A percentile compares a stretch with the other conserved stretches of the same genome.
These are phyloP conservation scores for Corniculantispora saksenae DNA, from an alignment of 2,329 filamentous ascomycete species.

Conservation along the genomic window DNA sequence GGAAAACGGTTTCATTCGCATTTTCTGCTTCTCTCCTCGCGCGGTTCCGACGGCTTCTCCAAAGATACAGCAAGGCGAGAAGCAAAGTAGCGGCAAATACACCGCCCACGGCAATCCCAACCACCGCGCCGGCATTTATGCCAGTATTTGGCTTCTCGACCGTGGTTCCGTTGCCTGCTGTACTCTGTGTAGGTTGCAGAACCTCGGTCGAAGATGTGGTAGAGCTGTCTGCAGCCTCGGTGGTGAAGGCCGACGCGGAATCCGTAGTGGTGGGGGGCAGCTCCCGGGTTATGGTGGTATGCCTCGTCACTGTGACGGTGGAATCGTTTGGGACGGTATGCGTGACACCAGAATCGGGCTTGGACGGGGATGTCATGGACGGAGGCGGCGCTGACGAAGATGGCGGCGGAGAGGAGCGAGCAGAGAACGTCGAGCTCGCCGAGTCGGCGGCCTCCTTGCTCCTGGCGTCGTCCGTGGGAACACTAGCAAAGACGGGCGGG, in stretches of 20 bases:
- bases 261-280: slow-evolving; percentile 28
- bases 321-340: slow-evolving; percentile 38
- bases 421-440: no score
- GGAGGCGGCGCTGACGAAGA: neutral
- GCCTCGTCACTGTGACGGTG: slow-evolving; percentile 36
- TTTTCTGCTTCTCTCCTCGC: neutral
- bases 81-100: slow-evolving; percentile 37
- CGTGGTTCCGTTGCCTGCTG: neutral
- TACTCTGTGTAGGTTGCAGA: neutral
- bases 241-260: slow-evolving; percentile 15
- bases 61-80: slow-evolving; percentile 29
- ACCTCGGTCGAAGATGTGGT: neutral
- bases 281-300: slow-evolving; percentile 31
- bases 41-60: slow-evolving; percentile 1
- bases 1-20: neutral
- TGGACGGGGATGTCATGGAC: slow-evolving; percentile 23
- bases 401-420: neutral
- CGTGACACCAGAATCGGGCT: slow-evolving; percentile 39
- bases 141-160: neutral
- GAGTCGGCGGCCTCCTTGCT: neutral
- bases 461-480: neutral
- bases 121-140: neutral
- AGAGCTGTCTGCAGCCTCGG: neutral
- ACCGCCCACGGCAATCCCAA: slow-evolving; percentile 30
- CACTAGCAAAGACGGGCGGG: neutral